Base-by-base conservation (phyloP, 2,329 filamentous ascomycete species). In the Phialophora expanda region DNA sequence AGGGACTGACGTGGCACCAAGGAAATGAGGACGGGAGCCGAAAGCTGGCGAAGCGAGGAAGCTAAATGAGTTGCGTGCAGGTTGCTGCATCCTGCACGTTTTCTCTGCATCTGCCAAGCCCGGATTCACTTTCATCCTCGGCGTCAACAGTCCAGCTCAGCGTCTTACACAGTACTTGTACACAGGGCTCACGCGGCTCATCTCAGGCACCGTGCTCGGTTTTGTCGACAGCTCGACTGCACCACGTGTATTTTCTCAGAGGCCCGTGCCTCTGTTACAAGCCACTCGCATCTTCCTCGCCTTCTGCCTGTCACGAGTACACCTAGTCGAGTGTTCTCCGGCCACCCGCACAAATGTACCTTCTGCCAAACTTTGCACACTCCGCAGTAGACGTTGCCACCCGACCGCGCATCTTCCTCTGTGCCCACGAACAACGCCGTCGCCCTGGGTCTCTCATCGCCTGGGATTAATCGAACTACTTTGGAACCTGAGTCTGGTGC, bases 1-100 rank as follows among this genome's bases (percentile, higher is more conserved):
- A 54, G 24, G 38, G 56, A 32, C 41, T 68, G 66, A 68, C 66
- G 66, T 68, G 66, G 66, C 66, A 66, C 32, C 53, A 57, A 28
- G 53, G 41, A 32, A 61, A 60, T 32, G 20, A 32, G 4, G 2
- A 51, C 32, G 46, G 46, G 44, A 61, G 20, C 58, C 58, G 58
- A 61, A 53, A n/a, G 38, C 38, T 44, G 38, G 38, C 38, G 38
- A 44, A 44, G 58, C 58, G 58, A 61, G 22, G n/a, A 20, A 53
- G 58, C 58, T 61, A 61, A 61, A 53, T 53, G 30, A 12, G 20
- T 34, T 51, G 46, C 57, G 34, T 61, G 58, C 57, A 61, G 46
- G 12, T 22, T 17, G 5, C 30, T 41, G 30, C 55, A 57, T 14
- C 32, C 20, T 55, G 53, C 53, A 55, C 53, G 53, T 20, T 28